Evolutionary conservation across 495 filamentous ascomycete genomes (phyloP), one percentile per base, ranked within the genome.

Genomic region (Usnea hakonensis): DNA sequence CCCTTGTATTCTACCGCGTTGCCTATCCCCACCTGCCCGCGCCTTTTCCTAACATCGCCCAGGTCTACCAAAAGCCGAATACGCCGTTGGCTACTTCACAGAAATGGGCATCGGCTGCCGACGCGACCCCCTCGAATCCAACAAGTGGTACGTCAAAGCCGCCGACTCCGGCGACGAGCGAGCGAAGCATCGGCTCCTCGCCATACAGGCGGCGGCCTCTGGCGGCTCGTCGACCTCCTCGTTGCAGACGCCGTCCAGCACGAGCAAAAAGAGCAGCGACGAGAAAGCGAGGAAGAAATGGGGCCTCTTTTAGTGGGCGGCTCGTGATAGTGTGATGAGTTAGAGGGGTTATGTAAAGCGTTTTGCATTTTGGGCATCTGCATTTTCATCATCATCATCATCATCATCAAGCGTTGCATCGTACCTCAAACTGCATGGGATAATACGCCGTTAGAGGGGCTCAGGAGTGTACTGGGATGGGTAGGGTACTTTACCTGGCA

Each of bases 91-190:
- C 19, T 99, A 96, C 76, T 99, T 99, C 74, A 97, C 90, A 11
- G 94, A 99, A 75, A 95, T 92, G 88, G 94, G 94, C 57, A 96
- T 99, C 64, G 94, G 94, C 28, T 95, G 90, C 72, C 88, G 91
- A 7, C 86, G 91, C 26, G 94, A 99, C 71, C 85, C 91, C 3
- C 81, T 99, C 62, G 90, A 97, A 71, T 93, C 94, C 59, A 97
- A 97, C 68, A 89, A 96, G 10, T 97, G 93, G 95, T 99, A 99
- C 70, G 95, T 97, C 57, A 89, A 89, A 72, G 93, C 94, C 3
- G 95, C 94, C 13, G 94, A 95, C 62, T 86, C 91, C 48, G 94
- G 93, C 48, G 93, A 97, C 65, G 87, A 90, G 67, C 83, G 91
- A 23, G 94, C 94, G 21, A 91, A 88, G 70, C 86, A 90, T 62